Evolutionary conservation across 176 grass and related monocot species (phyloP).

Genomic region (Sorghum bicolor): DNA sequence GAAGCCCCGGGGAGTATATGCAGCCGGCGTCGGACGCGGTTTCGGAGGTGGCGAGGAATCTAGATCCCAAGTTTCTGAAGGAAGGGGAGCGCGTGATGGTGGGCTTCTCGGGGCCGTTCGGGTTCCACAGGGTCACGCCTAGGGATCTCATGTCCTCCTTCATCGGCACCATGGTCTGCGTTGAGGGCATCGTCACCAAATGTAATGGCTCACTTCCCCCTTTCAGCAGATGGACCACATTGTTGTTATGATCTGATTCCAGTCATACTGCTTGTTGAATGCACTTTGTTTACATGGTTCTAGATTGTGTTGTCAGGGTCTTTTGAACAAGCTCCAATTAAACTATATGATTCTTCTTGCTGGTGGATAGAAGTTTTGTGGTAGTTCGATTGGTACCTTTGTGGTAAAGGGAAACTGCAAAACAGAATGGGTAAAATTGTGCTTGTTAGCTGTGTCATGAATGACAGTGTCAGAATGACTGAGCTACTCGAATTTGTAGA

Average conservation of each 20-base stretch:
- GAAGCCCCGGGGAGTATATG: conserved; percentile 79
- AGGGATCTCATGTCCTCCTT: conserved; percentile 99
- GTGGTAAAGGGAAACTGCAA: not conserved
- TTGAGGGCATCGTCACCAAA: conserved; percentile 98
- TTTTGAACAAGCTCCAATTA: not conserved
- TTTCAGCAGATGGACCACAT: not conserved
- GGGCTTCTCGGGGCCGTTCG: conserved; percentile 86
- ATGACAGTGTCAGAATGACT: not conserved
- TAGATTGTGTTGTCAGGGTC: not conserved
- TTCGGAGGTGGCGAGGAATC: conserved; percentile 72
- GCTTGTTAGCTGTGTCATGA: not conserved
- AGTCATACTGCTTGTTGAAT: not conserved
- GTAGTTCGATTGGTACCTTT: not conserved
- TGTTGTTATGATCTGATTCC: not conserved
- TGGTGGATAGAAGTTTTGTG: not conserved
- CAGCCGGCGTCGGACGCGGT: conserved; percentile 87
- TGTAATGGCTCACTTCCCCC: conserved; percentile 35
- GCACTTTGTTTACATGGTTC: not conserved
- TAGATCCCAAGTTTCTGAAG: conserved; percentile 76
- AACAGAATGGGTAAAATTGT: not conserved
- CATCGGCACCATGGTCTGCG: conserved; percentile 97
- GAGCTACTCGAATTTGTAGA: not conserved
- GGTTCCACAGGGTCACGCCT: conserved; percentile 91
- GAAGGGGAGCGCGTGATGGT: conserved; percentile 85
- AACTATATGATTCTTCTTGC: not conserved